These are phyloP conservation scores for Exophiala sideris DNA, from an alignment of 2,329 filamentous ascomycete genomes.

Conservation along the genomic window DNA sequence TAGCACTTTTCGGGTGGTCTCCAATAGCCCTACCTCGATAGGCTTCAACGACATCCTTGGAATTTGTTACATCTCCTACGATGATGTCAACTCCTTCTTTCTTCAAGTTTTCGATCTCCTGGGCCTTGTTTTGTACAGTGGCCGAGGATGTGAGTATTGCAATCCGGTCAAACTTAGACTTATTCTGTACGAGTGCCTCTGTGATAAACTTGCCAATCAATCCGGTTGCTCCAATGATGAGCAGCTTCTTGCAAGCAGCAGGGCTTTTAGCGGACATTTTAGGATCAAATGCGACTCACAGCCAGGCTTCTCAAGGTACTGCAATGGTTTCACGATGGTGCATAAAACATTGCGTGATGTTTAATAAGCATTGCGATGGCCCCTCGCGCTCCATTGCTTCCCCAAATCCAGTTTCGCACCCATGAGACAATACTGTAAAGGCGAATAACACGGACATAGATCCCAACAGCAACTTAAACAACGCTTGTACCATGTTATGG, in stretches of 20 bases:
- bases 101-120: slow-evolving; percentile 46
- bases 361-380: too few relatives aligned
- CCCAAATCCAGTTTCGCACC: too few relatives aligned
- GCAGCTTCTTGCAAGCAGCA: slow-evolving; percentile 30
- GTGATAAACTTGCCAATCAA: slow-evolving; percentile 52
- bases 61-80: slow-evolving; percentile 53
- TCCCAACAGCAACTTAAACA: too few relatives aligned
- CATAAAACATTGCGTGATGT: background rate
- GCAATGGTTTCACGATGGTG: background rate
- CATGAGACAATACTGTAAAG: too few relatives aligned
- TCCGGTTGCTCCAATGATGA: slow-evolving; percentile 55
- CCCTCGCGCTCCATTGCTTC: too few relatives aligned
- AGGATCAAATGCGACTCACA: background rate
- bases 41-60: slow-evolving; percentile 52
- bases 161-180: slow-evolving; percentile 48
- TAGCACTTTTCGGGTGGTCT: background rate
- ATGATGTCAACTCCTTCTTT: slow-evolving; percentile 51
- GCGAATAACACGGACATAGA: too few relatives aligned
- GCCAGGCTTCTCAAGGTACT: background rate
- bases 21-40: slow-evolving; percentile 43
- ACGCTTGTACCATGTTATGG: too few relatives aligned
- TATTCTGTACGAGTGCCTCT: slow-evolving; percentile 43
- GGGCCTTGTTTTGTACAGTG: slow-evolving; percentile 49
- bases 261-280: slow-evolving; percentile 5
- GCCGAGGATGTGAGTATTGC: slow-evolving; percentile 56